These are phyloP conservation scores for Oryza coarctata DNA, from an alignment of 176 grass and related monocot genomes.

Conservation along the genomic window DNA sequence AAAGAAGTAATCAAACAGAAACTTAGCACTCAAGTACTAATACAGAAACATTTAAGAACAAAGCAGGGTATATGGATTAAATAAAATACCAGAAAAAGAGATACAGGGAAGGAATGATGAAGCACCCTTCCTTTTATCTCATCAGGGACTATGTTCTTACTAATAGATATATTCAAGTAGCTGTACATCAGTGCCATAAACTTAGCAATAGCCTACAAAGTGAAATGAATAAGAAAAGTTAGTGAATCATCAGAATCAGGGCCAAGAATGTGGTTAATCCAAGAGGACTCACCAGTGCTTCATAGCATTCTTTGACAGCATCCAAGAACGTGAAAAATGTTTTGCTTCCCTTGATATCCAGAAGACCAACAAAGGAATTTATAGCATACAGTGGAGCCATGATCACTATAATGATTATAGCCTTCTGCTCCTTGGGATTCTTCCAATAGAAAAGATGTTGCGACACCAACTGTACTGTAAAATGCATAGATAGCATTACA, in stretches of 20 bases:
- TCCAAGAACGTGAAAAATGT: conserved; percentile 92
- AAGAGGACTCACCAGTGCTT: conserved; percentile 77
- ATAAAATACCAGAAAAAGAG: conserved; percentile 87
- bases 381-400: conserved; percentile 95
- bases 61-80: neutral
- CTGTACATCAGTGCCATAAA: conserved; percentile 99
- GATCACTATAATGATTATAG: conserved; percentile 88
- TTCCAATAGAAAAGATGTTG: conserved; percentile 99
- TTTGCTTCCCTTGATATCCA: conserved; percentile 95
- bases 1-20: neutral
- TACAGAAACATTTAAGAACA: conserved; percentile 14
- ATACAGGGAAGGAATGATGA: conserved; percentile 95
- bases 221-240: conserved; percentile 2
- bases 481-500: conserved; percentile 93
- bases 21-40: neutral
- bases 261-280: conserved; percentile 4
- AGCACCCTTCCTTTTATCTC: conserved; percentile 94
- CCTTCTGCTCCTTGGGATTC: conserved; percentile 97
- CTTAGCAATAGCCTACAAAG: conserved; percentile 91
- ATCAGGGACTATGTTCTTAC: conserved; percentile 96
- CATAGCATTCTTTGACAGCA: conserved; percentile 95
- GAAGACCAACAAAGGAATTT: conserved; percentile 83
- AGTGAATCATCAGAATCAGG: conserved; percentile 22
- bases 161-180: conserved; percentile 99
- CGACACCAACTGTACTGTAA: conserved; percentile 85